Evolutionary conservation across 2,329 filamentous ascomycete genomes (phyloP).

Genomic region (Pyrenochaeta sp.): DNA sequence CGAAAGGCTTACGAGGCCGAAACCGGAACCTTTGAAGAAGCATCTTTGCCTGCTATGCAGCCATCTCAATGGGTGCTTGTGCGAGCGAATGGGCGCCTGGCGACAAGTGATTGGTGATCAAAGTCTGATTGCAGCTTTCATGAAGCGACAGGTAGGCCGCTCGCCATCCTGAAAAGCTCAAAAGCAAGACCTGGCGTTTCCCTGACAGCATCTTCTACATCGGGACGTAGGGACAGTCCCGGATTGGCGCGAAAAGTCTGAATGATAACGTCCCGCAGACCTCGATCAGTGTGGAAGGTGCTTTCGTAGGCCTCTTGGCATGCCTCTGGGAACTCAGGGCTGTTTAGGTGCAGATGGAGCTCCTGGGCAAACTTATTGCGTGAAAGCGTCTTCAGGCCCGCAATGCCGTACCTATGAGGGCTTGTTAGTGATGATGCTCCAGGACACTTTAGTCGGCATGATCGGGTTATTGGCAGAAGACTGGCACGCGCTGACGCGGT

Average conservation of each 20-base stretch:
- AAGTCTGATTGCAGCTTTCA: constrained; percentile 15
- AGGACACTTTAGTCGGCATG: constrained; percentile 6
- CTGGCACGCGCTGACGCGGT: constrained; percentile 30
- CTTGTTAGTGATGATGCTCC: constrained; percentile 31
- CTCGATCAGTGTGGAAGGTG: constrained; percentile 60
- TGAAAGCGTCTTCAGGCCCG: constrained; percentile 56
- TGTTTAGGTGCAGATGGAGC: constrained; percentile 54
- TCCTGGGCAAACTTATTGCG: constrained; percentile 57
- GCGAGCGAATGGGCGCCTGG: not conserved
- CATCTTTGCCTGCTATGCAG: no score
- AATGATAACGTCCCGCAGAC: constrained; percentile 57
- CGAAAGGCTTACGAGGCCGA: no score
- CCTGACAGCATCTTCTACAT: constrained; percentile 55
- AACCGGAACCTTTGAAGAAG: no score
- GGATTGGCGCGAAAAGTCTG: constrained; percentile 58
- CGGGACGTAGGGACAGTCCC: constrained; percentile 54
- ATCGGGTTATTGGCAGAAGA: constrained; percentile 13
- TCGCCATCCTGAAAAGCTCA: constrained; percentile 59
- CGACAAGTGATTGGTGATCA: not conserved
- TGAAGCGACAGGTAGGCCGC: constrained; percentile 54
- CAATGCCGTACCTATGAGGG: constrained; percentile 54
- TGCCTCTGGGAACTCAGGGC: constrained; percentile 57
- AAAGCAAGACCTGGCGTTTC: constrained; percentile 58
- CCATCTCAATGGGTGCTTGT: not conserved
- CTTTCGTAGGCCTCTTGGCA: constrained; percentile 60